phyloP scores from a whole-genome alignment of 352 stramenopile genomes.

The Phytophthora lateralis region DNA sequence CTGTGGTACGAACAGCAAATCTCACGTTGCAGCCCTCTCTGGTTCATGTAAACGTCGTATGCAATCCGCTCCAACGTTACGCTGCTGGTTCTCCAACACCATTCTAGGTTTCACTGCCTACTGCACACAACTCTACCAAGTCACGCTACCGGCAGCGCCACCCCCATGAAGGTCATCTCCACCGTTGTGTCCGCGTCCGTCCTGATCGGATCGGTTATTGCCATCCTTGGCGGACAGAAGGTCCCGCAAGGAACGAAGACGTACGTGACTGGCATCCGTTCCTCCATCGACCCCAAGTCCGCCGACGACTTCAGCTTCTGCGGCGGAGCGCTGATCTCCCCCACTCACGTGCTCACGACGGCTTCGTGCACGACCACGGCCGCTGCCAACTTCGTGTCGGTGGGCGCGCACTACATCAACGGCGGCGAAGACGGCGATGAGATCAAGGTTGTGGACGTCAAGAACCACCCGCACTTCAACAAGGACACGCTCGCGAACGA shows the following conservation, averaged over 20 bases:
- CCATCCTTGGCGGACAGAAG: conserved; percentile 42
- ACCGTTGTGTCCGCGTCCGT: conserved; percentile 26
- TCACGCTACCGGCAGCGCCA: background rate
- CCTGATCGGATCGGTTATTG: conserved; percentile 22
- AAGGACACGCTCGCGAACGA: conserved; percentile 31
- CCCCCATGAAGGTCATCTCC: conserved; percentile 21
- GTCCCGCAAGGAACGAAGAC: conserved; percentile 43
- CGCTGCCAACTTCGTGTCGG: conserved; percentile 26
- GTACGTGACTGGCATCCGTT: conserved; percentile 45
- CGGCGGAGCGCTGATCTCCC: conserved; percentile 24
- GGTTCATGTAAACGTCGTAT: conserved; percentile 19
- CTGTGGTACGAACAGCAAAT: conserved; percentile 18
- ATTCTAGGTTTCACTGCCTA: conserved; percentile 21
- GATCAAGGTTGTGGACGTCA: conserved; percentile 34
- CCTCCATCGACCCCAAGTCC: conserved; percentile 26
- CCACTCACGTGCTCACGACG: conserved; percentile 34
- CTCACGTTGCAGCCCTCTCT: conserved; percentile 1
- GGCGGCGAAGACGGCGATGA: conserved; percentile 31
- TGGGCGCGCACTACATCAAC: conserved; percentile 39
- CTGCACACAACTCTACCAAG: conserved; percentile 9
- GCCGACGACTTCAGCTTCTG: conserved; percentile 30
- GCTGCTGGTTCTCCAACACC: conserved; percentile 5
- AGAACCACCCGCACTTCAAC: conserved; percentile 47
- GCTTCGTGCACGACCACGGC: conserved; percentile 15
- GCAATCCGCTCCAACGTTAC: conserved; percentile 2